Evolutionary conservation across 257 asterid genomes (phyloP).

Genomic region (Scutellaria barbata): DNA sequence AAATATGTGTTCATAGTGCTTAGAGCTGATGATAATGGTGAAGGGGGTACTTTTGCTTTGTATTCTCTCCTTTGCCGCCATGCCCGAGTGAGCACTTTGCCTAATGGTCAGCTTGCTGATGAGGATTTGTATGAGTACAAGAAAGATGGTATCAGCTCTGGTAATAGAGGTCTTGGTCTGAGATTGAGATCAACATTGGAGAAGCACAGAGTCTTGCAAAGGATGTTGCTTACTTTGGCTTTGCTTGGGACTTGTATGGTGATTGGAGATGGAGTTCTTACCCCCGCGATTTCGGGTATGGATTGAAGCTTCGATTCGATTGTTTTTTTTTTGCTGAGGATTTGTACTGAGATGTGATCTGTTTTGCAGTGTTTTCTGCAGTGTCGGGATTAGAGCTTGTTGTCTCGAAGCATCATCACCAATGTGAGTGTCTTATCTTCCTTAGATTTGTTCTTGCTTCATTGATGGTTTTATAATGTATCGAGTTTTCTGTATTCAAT

Average conservation of each 20-base stretch:
- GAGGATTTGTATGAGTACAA: conserved; percentile 80
- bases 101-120: conserved; percentile 89
- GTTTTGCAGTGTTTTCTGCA: conserved; percentile 83
- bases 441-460: conserved; percentile 11
- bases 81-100: conserved; percentile 78
- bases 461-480: conserved; percentile 11
- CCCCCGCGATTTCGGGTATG: conserved; percentile 94
- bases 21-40: conserved; percentile 95
- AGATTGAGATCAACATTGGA: conserved; percentile 77
- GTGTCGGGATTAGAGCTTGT: conserved; percentile 96
- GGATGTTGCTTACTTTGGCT: conserved; percentile 74
- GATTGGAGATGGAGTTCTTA: conserved; percentile 95
- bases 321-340: not conserved
- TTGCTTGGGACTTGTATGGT: conserved; percentile 97
- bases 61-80: conserved; percentile 88
- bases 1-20: conserved; percentile 88
- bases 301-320: not conserved
- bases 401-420: conserved; percentile 78
- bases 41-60: conserved; percentile 96
- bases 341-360: conserved; percentile 21
- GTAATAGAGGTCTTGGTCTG: conserved; percentile 54
- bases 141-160: conserved; percentile 57
- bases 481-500: not conserved
- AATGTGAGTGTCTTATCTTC: conserved; percentile 62
- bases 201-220: conserved; percentile 64